phyloP scores from a whole-genome alignment of 495 filamentous ascomycete genomes.

The Daldinia caldariorum region DNA sequence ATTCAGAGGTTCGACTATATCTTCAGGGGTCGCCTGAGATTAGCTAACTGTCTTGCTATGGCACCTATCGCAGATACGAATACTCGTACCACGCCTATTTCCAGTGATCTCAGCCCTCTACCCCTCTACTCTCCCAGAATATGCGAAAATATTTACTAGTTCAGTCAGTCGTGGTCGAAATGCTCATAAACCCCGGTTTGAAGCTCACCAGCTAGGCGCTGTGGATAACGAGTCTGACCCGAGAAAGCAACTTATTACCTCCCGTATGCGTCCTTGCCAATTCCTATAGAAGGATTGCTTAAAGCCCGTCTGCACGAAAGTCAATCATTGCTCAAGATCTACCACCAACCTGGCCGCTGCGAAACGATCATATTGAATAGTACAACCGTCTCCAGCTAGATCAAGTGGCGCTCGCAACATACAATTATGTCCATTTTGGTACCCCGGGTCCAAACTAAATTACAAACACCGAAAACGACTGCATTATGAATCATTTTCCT shows the following conservation, averaged over 20 bases:
- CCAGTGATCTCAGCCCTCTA: constrained; percentile 24
- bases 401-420: not conserved
- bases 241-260: not conserved
- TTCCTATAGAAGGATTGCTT: not conserved
- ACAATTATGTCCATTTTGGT: not conserved
- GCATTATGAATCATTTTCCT: not conserved
- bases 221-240: not conserved
- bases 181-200: not conserved
- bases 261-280: not conserved
- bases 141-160: not conserved
- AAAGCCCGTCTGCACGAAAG: not conserved
- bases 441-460: not conserved
- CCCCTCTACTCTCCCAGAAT: too few species aligned
- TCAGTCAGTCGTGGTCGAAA: not conserved
- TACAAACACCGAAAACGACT: too few species aligned
- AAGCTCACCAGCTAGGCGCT: not conserved
- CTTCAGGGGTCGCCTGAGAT: constrained; percentile 54
- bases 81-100: constrained; percentile 48
- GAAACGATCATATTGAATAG: not conserved
- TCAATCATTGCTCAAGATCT: not conserved
- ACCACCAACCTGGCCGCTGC: not conserved
- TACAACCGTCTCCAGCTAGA: not conserved
- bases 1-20: constrained; percentile 46
- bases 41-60: constrained; percentile 3
- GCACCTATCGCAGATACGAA: constrained; percentile 58